Conservation (phyloP, 768 basidiomycete species). For the Mrakia gelida region DNA sequence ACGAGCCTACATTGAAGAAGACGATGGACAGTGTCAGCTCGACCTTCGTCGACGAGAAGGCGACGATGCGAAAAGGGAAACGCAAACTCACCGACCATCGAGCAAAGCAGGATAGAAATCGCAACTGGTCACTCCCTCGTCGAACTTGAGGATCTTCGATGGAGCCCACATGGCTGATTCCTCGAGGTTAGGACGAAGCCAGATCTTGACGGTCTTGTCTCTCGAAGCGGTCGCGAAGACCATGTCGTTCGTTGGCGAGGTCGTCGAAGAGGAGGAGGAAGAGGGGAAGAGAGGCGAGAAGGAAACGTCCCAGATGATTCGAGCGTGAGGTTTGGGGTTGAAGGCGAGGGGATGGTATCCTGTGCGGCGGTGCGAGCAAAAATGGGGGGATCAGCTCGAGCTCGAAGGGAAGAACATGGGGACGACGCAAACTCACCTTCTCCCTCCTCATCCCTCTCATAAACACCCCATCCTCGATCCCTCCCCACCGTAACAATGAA, state of each 20-base stretch:
- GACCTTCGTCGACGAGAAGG: background rate
- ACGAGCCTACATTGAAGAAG: conserved; percentile 51
- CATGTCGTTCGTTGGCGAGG: conserved; percentile 52
- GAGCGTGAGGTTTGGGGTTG: conserved; percentile 67
- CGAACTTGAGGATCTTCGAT: conserved; percentile 60
- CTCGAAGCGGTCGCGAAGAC: conserved; percentile 89
- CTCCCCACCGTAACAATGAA: conserved; percentile 78
- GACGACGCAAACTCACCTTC: conserved; percentile 41
- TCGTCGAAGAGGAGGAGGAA: background rate
- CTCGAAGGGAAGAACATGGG: background rate
- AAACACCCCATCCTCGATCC: conserved; percentile 88
- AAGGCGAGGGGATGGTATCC: conserved; percentile 30
- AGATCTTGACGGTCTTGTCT: conserved; percentile 91
- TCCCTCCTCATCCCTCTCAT: conserved; percentile 51
- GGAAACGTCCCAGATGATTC: conserved; percentile 94
- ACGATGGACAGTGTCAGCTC: background rate
- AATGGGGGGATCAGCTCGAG: background rate
- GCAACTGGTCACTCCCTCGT: conserved; percentile 78
- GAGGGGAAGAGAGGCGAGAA: conserved; percentile 55
- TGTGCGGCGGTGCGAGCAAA: background rate
- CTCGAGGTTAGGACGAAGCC: conserved; percentile 52
- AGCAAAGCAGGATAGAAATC: conserved; percentile 53
- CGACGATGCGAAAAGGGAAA: background rate
- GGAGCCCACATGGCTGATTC: conserved; percentile 53
- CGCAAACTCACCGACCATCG: conserved; percentile 48